Percentiles rank a stretch among this genome's conserved stretches.
Conservation (phyloP, 139 green algal species). For the Ettlia oleoabundans region DNA sequence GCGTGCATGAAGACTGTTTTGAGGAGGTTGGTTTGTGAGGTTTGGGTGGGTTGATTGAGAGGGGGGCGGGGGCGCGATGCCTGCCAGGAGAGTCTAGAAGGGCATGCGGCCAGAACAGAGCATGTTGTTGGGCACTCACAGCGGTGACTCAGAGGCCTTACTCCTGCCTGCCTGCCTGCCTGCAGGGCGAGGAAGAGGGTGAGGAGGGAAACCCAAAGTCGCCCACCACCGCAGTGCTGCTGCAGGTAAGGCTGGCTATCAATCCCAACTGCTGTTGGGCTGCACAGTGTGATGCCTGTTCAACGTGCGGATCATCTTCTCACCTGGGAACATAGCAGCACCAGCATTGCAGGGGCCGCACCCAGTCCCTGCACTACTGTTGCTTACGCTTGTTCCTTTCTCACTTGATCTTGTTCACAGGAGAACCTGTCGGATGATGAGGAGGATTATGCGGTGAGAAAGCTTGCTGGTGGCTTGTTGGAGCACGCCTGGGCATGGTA, state of each 20-base stretch:
- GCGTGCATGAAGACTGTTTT: neutral
- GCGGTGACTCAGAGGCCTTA: no score
- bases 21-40: neutral
- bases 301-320: no score
- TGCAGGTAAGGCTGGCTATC: conserved; percentile 11
- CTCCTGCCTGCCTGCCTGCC: no score
- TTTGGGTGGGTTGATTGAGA: neutral
- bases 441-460: conserved; percentile 38
- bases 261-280: no score
- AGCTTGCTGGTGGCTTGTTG: neutral
- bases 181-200: conserved; percentile 13
- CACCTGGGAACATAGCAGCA: no score
- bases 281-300: no score
- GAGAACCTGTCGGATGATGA: conserved; percentile 30
- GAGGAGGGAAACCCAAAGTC: conserved; percentile 29
- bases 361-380: neutral
- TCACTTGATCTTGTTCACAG: neutral
- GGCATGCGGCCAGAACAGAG: no score
- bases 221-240: conserved; percentile 5
- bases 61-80: no score
- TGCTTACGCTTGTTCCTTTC: neutral
- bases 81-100: no score
- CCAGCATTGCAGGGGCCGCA: no score
- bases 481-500: neutral
- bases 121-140: no score